A percentile compares a stretch with the other conserved stretches of the same genome.
Evolutionary conservation across 345 rosid species (phyloP).

Genomic region (Raphanus raphanistrum): DNA sequence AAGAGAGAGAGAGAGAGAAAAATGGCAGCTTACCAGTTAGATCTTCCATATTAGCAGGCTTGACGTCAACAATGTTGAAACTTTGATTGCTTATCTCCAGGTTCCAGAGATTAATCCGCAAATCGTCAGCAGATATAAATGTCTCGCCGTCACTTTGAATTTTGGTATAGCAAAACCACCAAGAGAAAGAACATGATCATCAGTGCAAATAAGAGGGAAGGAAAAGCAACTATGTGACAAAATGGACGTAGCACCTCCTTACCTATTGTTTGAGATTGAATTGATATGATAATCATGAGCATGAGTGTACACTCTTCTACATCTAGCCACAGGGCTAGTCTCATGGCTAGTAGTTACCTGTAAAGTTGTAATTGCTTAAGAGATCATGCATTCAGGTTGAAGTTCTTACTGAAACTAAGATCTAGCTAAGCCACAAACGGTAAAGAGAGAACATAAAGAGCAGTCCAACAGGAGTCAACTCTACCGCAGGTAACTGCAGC

Average conservation of each 20-base stretch:
- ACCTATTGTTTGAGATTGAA: constrained; percentile 86
- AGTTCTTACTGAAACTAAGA: too few relatives aligned
- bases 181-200: constrained; percentile 33
- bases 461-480: constrained; percentile 36
- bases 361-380: constrained; percentile 13
- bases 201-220: constrained; percentile 19
- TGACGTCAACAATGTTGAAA: constrained; percentile 65
- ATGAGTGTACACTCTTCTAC: constrained; percentile 96
- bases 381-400: background rate
- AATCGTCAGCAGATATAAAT: constrained; percentile 68
- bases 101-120: constrained; percentile 74
- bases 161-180: constrained; percentile 19
- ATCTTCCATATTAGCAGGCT: constrained; percentile 77
- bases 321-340: constrained; percentile 80
- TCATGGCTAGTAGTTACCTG: constrained; percentile 54
- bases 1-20: constrained; percentile 34
- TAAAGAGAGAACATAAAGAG: background rate
- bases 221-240: constrained; percentile 1
- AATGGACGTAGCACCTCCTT: constrained; percentile 53
- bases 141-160: constrained; percentile 62
- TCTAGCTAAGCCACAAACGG: background rate
- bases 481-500: constrained; percentile 84
- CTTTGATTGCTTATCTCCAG: constrained; percentile 69
- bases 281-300: constrained; percentile 89
- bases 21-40: constrained; percentile 50